A percentile compares a stretch with the other conserved stretches of the same genome.
Conservation (phyloP, 768 basidiomycete genomes). For the Plicaturopsis crispa region DNA sequence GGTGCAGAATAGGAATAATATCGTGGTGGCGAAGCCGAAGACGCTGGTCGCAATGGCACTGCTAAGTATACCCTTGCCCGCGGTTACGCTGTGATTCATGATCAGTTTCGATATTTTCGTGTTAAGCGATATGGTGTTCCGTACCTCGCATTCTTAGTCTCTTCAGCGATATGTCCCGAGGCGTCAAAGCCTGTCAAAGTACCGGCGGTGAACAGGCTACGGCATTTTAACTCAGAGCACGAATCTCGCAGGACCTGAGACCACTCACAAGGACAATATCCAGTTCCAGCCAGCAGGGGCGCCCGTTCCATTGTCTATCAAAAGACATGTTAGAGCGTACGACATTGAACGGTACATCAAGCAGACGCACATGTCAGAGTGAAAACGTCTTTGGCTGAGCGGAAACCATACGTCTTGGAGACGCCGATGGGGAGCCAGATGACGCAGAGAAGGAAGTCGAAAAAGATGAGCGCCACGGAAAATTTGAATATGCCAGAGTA, state of each 20-base stretch:
- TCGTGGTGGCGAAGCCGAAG: conserved; percentile 71
- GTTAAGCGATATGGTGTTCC: background rate
- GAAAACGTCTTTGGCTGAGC: conserved; percentile 77
- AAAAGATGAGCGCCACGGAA: conserved; percentile 64
- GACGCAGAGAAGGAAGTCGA: conserved; percentile 82
- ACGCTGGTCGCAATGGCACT: conserved; percentile 74
- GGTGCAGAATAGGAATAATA: conserved; percentile 80
- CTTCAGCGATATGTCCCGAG: conserved; percentile 81
- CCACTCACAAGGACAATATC: conserved; percentile 73
- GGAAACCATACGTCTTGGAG: conserved; percentile 83
- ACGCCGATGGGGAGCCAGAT: conserved; percentile 94
- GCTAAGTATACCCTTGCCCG: conserved; percentile 75
- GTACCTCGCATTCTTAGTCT: conserved; percentile 75
- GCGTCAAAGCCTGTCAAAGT: conserved; percentile 91
- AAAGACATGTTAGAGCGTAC: conserved; percentile 3
- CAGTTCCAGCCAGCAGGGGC: conserved; percentile 88
- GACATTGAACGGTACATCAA: background rate
- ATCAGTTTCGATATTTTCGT: background rate
- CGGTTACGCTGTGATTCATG: conserved; percentile 58
- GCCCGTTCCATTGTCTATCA: conserved; percentile 79
- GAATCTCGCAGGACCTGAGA: conserved; percentile 6
- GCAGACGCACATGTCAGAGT: conserved; percentile 60
- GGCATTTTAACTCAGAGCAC: background rate
- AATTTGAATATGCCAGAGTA: conserved; percentile 78
- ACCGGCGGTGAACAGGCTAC: conserved; percentile 78